Base-by-base conservation (phyloP, 176 grass and related monocot genomes). In the Secale cereale region DNA sequence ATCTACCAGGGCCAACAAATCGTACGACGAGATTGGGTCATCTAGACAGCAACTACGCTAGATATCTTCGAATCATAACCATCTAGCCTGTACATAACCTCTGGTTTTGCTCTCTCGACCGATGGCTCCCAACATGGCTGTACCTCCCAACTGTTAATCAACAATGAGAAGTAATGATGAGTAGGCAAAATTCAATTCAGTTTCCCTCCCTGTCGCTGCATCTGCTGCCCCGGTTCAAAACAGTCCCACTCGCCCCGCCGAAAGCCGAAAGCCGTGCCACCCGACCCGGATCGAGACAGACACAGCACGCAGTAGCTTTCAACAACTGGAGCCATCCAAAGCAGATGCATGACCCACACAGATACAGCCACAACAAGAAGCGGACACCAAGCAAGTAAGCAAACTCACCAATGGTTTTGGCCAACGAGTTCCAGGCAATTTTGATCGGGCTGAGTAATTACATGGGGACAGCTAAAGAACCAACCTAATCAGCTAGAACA, bases 381-480 rank as follows among this genome's bases (percentile, higher is more conserved):
- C 8, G 37, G 37, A 39, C 37, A 39, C 37, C 36, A 8, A 41
- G n/a, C 41, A 45, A 3, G 43, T 13, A 52, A 6, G 48, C 7
- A 52, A 17, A 19, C 48, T 19, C 2, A 23, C n/a, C 37, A 5
- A 63, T 64, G 45, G 26, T n/a, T 70, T 70, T 59, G 4, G 62
- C 29, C 50, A 60, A 79, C 27, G 52, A 43, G 80, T 63, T 76
- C 40, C 77, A 64, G 61, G 32, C 20, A 64, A 32, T 9, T 57
- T 57, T 8, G 77, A 85, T 33, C 32, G 23, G 67, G 69, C 23
- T 37, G 76, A 77, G 70, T 88, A 91, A 81, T 85, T 88, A 91
- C 89, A 87, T 81, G 76, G 70, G 76, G 70, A 60, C 75, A 70
- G 80, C 70, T 91, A 87, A 77, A 87, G 61, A 87, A 85, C 61